These are phyloP conservation scores for Monilinia fructigena DNA, from an alignment of 2,329 filamentous ascomycete species.

Conservation along the genomic window DNA sequence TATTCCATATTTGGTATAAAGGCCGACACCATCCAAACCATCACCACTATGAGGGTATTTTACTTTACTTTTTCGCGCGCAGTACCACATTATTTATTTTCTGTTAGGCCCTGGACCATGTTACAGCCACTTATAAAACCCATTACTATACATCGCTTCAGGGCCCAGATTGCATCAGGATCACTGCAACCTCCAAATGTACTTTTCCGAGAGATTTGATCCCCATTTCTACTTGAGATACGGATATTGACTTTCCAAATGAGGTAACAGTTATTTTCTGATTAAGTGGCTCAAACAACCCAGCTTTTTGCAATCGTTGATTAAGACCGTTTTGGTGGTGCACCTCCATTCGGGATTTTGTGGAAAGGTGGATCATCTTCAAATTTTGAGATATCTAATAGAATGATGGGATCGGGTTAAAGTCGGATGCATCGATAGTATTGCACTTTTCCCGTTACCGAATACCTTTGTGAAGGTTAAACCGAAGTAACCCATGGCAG, in stretches of 20 bases:
- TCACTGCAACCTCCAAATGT: conserved; percentile 1
- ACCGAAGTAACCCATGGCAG: background rate
- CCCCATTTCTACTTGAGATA: background rate
- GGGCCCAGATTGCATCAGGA: background rate
- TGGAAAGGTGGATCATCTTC: conserved; percentile 26
- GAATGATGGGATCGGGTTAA: conserved; percentile 13
- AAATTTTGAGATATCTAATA: conserved; percentile 14
- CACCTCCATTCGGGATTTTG: conserved; percentile 32
- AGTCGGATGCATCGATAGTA: conserved; percentile 16
- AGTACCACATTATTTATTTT: conserved; percentile 17
- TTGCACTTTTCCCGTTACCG: conserved; percentile 19
- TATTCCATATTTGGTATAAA: conserved; percentile 22
- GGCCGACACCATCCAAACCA: conserved; percentile 8
- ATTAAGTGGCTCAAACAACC: background rate
- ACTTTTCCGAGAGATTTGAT: conserved; percentile 1
- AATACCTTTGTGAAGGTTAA: conserved; percentile 3
- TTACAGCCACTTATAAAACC: conserved; percentile 31
- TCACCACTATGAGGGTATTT: conserved; percentile 25
- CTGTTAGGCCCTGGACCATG: conserved; percentile 21
- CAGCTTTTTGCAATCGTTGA: conserved; percentile 6
- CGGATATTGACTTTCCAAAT: conserved; percentile 23
- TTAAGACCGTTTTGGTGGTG: conserved; percentile 22
- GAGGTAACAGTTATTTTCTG: background rate
- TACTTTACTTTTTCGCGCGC: conserved; percentile 14
- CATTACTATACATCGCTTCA: conserved; percentile 32